These are phyloP conservation scores for Camellia granthamiana DNA, from an alignment of 148 eudicot genomes.

Conservation along the genomic window DNA sequence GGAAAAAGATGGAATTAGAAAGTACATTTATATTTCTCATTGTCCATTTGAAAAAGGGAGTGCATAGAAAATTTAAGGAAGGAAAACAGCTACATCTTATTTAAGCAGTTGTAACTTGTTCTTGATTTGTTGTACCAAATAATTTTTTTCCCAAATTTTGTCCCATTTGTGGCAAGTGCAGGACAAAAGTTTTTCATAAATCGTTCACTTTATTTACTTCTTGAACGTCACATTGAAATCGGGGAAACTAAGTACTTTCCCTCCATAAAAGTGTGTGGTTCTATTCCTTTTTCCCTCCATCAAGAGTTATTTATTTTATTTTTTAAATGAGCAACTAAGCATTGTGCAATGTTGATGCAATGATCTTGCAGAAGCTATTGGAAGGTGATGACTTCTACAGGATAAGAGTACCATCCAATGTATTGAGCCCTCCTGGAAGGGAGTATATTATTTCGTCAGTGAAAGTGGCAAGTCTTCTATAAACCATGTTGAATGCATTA, in stretches of 20 bases:
- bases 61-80: not conserved
- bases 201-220: not conserved
- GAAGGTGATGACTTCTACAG: slow-evolving; percentile 75
- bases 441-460: slow-evolving; percentile 75
- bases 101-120: not conserved
- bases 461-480: slow-evolving; percentile 68
- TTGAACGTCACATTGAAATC: not conserved
- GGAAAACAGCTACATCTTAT: not conserved
- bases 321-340: not conserved
- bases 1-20: not conserved
- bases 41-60: not conserved
- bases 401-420: slow-evolving; percentile 83
- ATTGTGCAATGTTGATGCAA: slow-evolving; percentile 10
- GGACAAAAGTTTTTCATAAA: not conserved
- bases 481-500: not conserved
- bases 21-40: not conserved
- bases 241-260: not conserved
- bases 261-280: not conserved
- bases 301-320: not conserved
- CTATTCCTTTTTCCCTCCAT: not conserved
- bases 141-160: not conserved
- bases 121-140: not conserved
- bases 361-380: slow-evolving; percentile 54
- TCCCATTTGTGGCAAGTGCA: not conserved
- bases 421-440: slow-evolving; percentile 81